Conservation (phyloP, 2,329 filamentous ascomycete genomes). For the Hirsutella thompsonii region DNA sequence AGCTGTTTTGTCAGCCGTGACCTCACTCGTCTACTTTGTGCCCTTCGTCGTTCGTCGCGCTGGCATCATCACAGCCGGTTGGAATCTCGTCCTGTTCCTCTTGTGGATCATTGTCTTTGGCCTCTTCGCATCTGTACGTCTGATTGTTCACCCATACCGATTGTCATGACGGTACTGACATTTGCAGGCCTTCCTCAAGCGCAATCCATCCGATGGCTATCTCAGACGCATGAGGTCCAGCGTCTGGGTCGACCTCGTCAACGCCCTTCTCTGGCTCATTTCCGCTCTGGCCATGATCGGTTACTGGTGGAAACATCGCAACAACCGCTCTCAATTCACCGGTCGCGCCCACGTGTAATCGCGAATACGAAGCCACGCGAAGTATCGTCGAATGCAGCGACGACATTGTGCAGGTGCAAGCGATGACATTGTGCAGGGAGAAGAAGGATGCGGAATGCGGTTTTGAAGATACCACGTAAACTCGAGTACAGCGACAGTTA, state of each 20-base stretch:
- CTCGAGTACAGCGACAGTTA: no score
- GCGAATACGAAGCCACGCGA: not conserved
- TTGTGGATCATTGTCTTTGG: slow-evolving; percentile 77
- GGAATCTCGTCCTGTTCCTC: slow-evolving; percentile 61
- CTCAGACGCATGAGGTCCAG: slow-evolving; percentile 73
- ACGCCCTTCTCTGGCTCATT: slow-evolving; percentile 64
- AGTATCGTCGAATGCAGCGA: not conserved
- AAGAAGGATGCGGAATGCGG: not conserved
- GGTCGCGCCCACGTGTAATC: slow-evolving; percentile 40
- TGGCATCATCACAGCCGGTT: slow-evolving; percentile 40
- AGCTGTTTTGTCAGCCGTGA: slow-evolving; percentile 51
- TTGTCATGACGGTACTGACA: not conserved
- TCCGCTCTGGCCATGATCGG: slow-evolving; percentile 40
- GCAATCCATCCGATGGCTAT: slow-evolving; percentile 46
- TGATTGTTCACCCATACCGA: not conserved
- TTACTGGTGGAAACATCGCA: slow-evolving; percentile 46
- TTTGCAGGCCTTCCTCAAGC: slow-evolving; percentile 54
- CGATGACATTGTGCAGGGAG: not conserved
- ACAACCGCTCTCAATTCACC: slow-evolving; percentile 41
- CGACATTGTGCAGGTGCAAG: not conserved
- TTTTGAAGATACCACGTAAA: not conserved
- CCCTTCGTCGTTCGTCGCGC: slow-evolving; percentile 44
- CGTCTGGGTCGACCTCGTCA: slow-evolving; percentile 70
- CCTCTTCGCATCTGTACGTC: slow-evolving; percentile 56
- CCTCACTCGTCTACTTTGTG: slow-evolving; percentile 51